A percentile compares a stretch with the other conserved stretches of the same genome.
These are phyloP conservation scores for Lactifluus volemus DNA, from an alignment of 768 basidiomycete species.

Conservation along the genomic window DNA sequence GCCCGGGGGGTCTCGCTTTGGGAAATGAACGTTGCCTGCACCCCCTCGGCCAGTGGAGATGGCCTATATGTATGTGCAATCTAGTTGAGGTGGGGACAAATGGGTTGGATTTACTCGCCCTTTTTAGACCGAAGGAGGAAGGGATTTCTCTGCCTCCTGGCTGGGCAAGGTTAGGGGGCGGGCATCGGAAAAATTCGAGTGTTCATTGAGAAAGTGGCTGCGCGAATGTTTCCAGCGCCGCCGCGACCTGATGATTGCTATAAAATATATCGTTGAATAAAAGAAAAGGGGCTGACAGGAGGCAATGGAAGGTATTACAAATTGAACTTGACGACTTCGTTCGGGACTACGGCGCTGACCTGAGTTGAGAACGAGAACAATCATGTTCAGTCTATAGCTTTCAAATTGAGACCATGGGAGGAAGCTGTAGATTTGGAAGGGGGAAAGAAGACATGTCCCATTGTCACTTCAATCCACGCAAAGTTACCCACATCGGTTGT, in stretches of 20 bases:
- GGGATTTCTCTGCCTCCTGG: background rate
- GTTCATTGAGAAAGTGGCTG: background rate
- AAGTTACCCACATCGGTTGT: background rate
- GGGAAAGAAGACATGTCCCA: background rate
- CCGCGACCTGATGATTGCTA: conserved; percentile 12
- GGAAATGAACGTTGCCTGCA: conserved; percentile 4
- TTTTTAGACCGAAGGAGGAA: background rate
- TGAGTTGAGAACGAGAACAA: background rate
- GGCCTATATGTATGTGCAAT: background rate
- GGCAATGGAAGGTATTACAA: background rate
- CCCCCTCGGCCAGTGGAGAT: conserved; percentile 13
- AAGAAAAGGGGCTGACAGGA: no score
- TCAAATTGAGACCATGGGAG: background rate
- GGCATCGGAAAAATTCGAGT: background rate
- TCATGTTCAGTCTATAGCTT: background rate
- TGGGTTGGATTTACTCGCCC: background rate
- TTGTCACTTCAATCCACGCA: background rate
- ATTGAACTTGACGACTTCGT: background rate
- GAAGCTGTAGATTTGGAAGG: background rate
- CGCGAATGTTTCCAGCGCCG: conserved; percentile 9
- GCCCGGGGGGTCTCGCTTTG: background rate
- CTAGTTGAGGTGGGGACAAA: background rate
- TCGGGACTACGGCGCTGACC: background rate
- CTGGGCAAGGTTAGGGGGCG: background rate
- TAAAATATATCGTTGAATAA: background rate